A percentile compares a stretch with the other conserved stretches of the same genome.
phyloP scores from a whole-genome alignment of 2,329 filamentous ascomycete genomes.

The Ophiostoma sp. region DNA sequence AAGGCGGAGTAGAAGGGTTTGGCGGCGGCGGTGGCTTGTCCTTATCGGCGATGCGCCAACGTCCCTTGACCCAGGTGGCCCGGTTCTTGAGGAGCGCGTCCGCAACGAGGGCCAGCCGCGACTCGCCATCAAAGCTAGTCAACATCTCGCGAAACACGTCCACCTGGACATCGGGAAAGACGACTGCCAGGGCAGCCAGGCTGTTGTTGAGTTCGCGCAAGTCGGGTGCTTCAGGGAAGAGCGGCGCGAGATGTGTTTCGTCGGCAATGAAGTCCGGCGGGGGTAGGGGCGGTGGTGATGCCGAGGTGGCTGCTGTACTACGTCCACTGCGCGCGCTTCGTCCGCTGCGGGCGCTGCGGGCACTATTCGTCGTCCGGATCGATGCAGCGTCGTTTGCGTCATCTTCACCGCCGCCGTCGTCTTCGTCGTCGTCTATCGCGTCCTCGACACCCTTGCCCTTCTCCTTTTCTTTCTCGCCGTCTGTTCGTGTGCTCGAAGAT shows the following conservation, averaged over 20 bases:
- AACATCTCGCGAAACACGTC: conserved; percentile 85
- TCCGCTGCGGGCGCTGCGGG: neutral
- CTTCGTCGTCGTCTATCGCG: neutral
- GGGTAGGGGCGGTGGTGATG: neutral
- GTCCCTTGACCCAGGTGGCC: conserved; percentile 68
- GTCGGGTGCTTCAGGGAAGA: conserved; percentile 57
- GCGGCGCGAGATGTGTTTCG: conserved; percentile 53
- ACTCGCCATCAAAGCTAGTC: conserved; percentile 71
- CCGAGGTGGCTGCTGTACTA: neutral
- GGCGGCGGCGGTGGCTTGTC: conserved; percentile 50
- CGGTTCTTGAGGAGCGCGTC: conserved; percentile 74
- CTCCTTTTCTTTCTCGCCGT: conserved; percentile 2
- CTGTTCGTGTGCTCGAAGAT: conserved; percentile 4
- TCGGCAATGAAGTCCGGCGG: conserved; percentile 54
- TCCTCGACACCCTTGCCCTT: neutral
- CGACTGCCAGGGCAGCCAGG: conserved; percentile 65
- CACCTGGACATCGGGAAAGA: conserved; percentile 79
- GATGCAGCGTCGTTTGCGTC: conserved; percentile 15
- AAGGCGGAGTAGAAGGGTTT: conserved; percentile 65
- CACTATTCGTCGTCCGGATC: conserved; percentile 3
- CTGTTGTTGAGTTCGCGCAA: conserved; percentile 69
- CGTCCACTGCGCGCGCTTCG: neutral
- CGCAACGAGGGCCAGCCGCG: conserved; percentile 72
- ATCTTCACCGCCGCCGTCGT: neutral
- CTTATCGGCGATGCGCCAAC: conserved; percentile 54